Evolutionary conservation across 345 rosid species (phyloP).

Genomic region (Aethionema arabicum): DNA sequence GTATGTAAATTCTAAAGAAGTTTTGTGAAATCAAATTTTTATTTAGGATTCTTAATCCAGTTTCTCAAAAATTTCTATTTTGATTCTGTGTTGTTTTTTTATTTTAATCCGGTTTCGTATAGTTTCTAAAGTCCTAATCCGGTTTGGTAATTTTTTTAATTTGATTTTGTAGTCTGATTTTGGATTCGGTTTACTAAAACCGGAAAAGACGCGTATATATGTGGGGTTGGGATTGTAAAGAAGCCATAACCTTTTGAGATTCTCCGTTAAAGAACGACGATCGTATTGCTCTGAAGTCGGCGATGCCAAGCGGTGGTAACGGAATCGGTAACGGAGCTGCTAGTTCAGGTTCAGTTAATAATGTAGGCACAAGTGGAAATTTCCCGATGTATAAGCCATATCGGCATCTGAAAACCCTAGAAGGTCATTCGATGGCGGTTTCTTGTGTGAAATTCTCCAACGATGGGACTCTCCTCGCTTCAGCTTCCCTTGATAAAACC

Average conservation of each 20-base stretch:
- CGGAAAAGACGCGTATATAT: no score
- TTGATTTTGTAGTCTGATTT: no score
- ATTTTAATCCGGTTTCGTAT: no score
- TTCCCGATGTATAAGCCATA: conserved; percentile 51
- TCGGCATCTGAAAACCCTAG: conserved; percentile 61
- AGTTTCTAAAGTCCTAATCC: no score
- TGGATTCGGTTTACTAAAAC: no score
- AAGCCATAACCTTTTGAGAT: background rate
- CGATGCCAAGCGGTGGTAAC: conserved; percentile 41
- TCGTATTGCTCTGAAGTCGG: conserved; percentile 8
- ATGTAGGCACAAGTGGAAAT: conserved; percentile 24
- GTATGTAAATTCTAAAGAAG: background rate
- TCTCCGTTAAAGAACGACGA: background rate
- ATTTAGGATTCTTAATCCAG: no score
- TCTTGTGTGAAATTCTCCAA: conserved; percentile 93
- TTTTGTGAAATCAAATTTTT: no score
- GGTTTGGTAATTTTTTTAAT: no score
- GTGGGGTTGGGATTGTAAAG: no score
- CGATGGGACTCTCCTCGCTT: conserved; percentile 82
- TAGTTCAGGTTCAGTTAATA: background rate
- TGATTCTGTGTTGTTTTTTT: no score
- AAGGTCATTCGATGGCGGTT: conserved; percentile 63
- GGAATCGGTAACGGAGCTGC: conserved; percentile 28
- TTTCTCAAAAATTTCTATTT: no score
- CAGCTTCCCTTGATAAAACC: conserved; percentile 84